Evolutionary conservation across 192 early-diverging fungal genomes (phyloP).

Genomic region (Rhizoclosmatium sp.): DNA sequence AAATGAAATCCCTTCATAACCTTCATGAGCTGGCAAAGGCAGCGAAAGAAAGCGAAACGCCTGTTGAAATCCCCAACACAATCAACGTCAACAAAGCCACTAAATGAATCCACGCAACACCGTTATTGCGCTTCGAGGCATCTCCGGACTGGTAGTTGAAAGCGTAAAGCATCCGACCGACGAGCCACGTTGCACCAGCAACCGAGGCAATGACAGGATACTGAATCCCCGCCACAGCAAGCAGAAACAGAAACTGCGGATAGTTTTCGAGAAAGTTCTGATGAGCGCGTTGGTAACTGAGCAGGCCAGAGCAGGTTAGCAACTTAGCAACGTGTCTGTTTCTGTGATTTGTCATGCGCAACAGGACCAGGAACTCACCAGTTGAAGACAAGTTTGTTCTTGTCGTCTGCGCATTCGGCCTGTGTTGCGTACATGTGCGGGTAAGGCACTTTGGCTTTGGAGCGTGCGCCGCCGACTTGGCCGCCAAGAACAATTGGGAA

Average conservation of each 20-base stretch:
- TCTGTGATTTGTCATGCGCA: slow-evolving; percentile 57
- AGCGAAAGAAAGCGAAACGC: neutral
- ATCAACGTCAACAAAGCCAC: slow-evolving; percentile 20
- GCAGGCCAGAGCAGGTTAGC: no score
- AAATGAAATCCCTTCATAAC: neutral
- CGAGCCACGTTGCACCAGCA: slow-evolving; percentile 60
- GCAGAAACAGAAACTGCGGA: slow-evolving; percentile 60
- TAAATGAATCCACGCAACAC: slow-evolving; percentile 35
- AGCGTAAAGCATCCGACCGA: slow-evolving; percentile 61
- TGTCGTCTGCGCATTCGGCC: slow-evolving; percentile 54
- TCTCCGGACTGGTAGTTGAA: slow-evolving; percentile 66
- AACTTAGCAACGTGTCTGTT: slow-evolving; percentile 71
- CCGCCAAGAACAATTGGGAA: slow-evolving; percentile 46
- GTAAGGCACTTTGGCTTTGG: slow-evolving; percentile 69
- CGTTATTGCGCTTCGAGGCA: slow-evolving; percentile 62
- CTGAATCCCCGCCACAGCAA: slow-evolving; percentile 62
- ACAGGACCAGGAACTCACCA: slow-evolving; percentile 69
- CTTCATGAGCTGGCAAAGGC: neutral
- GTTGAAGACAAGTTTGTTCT: slow-evolving; percentile 74
- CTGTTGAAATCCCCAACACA: neutral
- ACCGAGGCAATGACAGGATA: slow-evolving; percentile 65
- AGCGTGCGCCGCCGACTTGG: slow-evolving; percentile 63
- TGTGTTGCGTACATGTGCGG: slow-evolving; percentile 54
- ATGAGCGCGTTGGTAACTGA: slow-evolving; percentile 52
- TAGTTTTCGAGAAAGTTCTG: slow-evolving; percentile 76